phyloP scores from a whole-genome alignment of 1,284 basidiomycete genomes.

The Porogramme epimiltina region DNA sequence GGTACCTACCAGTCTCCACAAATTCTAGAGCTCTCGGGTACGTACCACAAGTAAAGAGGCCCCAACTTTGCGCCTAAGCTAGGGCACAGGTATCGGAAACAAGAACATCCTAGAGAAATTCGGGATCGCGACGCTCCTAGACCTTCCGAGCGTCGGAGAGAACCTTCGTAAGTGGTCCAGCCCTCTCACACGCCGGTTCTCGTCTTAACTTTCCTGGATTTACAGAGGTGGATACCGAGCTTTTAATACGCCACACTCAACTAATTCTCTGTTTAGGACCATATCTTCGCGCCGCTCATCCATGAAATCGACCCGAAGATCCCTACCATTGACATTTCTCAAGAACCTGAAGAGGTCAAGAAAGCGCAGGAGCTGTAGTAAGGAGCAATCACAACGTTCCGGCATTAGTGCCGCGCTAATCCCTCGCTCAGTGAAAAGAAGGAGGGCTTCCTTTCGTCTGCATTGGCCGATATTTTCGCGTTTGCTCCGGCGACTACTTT shows the following conservation, averaged over 20 bases:
- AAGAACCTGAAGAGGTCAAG: conserved; percentile 5
- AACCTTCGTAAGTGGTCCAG: conserved; percentile 48
- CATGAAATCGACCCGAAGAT: conserved; percentile 10
- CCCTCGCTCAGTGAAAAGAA: background rate
- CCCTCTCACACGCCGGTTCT: too few relatives aligned
- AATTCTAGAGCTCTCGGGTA: conserved; percentile 43
- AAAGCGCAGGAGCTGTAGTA: conserved; percentile 10
- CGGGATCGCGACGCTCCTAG: conserved; percentile 42
- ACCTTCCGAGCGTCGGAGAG: conserved; percentile 60
- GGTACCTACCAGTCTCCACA: conserved; percentile 34
- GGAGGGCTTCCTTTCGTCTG: conserved; percentile 8
- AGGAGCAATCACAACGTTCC: background rate
- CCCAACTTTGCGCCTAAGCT: background rate
- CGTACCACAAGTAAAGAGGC: conserved; percentile 13
- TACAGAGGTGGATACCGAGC: background rate
- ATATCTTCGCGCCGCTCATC: conserved; percentile 5
- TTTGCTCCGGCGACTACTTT: conserved; percentile 7
- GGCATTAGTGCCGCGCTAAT: too few relatives aligned
- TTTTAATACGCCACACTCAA: too few relatives aligned
- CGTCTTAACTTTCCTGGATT: too few relatives aligned
- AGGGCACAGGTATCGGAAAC: conserved; percentile 24
- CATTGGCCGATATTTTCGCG: background rate
- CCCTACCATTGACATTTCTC: conserved; percentile 9
- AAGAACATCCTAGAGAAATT: conserved; percentile 40
- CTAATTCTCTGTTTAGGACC: conserved; percentile 1